phyloP scores from a whole-genome alignment of 805 yeast genomes.

The Hagleromyces aurorensis region DNA sequence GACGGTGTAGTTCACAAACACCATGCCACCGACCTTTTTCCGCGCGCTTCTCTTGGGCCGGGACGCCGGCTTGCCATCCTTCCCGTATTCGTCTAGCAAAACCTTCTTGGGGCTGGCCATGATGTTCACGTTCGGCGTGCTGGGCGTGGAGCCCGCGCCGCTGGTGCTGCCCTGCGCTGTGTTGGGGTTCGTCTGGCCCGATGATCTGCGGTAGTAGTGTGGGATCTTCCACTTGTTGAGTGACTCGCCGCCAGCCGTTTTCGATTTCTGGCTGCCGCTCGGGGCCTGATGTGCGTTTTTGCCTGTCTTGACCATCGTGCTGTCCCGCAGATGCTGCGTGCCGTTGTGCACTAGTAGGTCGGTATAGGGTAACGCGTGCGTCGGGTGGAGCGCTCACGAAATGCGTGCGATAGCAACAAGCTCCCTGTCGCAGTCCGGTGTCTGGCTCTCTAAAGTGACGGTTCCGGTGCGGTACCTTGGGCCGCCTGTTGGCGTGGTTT shows the following conservation, averaged over 20 bases:
- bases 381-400: too few relatives aligned
- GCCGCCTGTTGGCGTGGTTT: too few relatives aligned
- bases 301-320: background rate
- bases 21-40: slow-evolving; percentile 24
- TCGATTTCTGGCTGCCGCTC: slow-evolving; percentile 5
- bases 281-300: slow-evolving; percentile 1
- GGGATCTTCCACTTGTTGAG: slow-evolving; percentile 31
- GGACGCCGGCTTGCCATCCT: slow-evolving; percentile 1
- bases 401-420: too few relatives aligned
- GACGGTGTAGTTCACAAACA: slow-evolving; percentile 30
- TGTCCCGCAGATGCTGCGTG: too few relatives aligned
- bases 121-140: slow-evolving; percentile 17
- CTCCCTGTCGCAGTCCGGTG: too few relatives aligned
- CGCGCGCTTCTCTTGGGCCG: slow-evolving; percentile 12
- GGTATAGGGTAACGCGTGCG: too few relatives aligned
- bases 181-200: slow-evolving; percentile 8
- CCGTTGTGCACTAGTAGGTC: too few relatives aligned
- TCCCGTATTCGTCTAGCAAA: slow-evolving; percentile 19
- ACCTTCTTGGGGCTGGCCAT: slow-evolving; percentile 27
- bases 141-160: slow-evolving; percentile 6
- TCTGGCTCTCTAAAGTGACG: too few relatives aligned
- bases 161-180: slow-evolving; percentile 5
- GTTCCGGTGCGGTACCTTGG: too few relatives aligned
- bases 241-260: slow-evolving; percentile 19
- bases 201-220: slow-evolving; percentile 27